These are phyloP conservation scores for Sclerotinia glacialis DNA, from an alignment of 2,329 filamentous ascomycete species.

Conservation along the genomic window DNA sequence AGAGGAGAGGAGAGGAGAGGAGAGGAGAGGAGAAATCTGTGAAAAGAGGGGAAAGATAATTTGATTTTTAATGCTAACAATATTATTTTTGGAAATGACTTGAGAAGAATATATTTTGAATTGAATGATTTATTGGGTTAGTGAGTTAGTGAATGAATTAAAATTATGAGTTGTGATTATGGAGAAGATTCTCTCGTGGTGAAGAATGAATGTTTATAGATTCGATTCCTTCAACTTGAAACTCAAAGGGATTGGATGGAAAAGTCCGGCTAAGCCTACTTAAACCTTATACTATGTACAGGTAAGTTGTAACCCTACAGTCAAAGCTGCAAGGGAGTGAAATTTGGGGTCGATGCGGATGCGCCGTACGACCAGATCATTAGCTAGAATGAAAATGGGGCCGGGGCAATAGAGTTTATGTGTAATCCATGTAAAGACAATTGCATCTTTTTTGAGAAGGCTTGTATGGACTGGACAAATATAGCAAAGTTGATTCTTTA, in stretches of 20 bases:
- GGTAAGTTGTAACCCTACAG: too few relatives aligned
- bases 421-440: background rate
- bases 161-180: background rate
- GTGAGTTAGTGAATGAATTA: background rate
- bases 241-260: background rate
- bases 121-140: background rate
- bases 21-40: background rate
- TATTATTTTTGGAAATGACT: background rate
- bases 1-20: background rate
- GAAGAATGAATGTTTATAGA: conserved; percentile 9
- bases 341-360: conserved; percentile 9
- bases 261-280: background rate
- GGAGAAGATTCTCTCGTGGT: background rate
- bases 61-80: background rate
- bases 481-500: background rate
- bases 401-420: background rate
- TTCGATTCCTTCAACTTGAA: background rate
- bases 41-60: background rate
- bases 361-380: background rate
- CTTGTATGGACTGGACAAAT: background rate
- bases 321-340: conserved; percentile 5
- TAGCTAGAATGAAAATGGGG: too few relatives aligned
- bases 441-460: background rate
- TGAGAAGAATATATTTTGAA: background rate
- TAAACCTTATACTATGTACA: background rate